Conservation (phyloP, 2,329 filamentous ascomycete species). For the Fusarium sp. region DNA sequence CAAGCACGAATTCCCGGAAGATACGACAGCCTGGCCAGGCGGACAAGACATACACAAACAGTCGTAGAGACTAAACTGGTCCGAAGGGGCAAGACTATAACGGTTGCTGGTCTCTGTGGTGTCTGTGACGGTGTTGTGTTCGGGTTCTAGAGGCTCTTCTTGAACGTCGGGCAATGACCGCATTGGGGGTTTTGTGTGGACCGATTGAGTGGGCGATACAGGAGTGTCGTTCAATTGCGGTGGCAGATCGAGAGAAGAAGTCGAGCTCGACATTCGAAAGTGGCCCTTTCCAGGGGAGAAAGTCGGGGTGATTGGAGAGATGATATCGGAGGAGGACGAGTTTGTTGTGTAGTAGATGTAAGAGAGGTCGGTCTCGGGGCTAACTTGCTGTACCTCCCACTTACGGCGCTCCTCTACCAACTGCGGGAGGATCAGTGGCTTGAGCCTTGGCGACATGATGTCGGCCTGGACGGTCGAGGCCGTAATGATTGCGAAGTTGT, state of each 20-base stretch:
- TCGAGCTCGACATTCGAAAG: slow-evolving; percentile 74
- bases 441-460: slow-evolving; percentile 59
- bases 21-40: slow-evolving; percentile 4
- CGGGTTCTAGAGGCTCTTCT: slow-evolving; percentile 80
- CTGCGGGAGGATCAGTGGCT: slow-evolving; percentile 62
- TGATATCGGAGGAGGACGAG: slow-evolving; percentile 71
- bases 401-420: slow-evolving; percentile 60
- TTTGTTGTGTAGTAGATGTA: slow-evolving; percentile 58
- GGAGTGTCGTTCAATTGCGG: slow-evolving; percentile 55
- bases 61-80: slow-evolving; percentile 62
- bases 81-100: slow-evolving; percentile 53
- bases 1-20: slow-evolving; percentile 2
- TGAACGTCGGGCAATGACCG: slow-evolving; percentile 80
- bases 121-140: slow-evolving; percentile 50
- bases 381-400: slow-evolving; percentile 46
- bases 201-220: slow-evolving; percentile 59
- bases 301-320: slow-evolving; percentile 75
- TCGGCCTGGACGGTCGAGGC: slow-evolving; percentile 37
- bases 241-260: slow-evolving; percentile 76
- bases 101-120: slow-evolving; percentile 50
- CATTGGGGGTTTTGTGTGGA: slow-evolving; percentile 64
- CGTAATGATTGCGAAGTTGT: slow-evolving; percentile 24
- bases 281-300: slow-evolving; percentile 69
- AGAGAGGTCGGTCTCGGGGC: slow-evolving; percentile 45
- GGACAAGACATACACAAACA: slow-evolving; percentile 74